Evolutionary conservation across 805 yeast genomes (phyloP), one percentile per base, ranked within the genome.

Genomic region (Hanseniaspora thailandica): DNA sequence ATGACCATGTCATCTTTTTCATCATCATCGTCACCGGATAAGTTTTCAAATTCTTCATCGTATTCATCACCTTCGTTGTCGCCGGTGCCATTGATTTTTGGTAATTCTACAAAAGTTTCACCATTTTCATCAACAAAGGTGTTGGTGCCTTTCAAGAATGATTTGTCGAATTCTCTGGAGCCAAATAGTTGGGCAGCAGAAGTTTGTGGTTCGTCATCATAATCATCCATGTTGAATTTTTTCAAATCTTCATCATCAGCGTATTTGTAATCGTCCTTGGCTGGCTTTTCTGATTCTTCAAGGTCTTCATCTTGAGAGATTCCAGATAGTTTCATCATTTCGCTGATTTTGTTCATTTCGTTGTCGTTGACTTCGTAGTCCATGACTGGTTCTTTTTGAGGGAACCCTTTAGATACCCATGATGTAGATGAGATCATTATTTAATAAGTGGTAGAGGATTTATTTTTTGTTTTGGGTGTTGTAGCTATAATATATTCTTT

Each of bases 371-470:
- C 71, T 59, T 86, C 95, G 62, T 87, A 88, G 63, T 84, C 78
- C 46, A 41, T 35, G 62, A 80, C 86, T 5, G 98, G 97, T 64
- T 82, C 86, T 67, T 89, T 97, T 36, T 94, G 78, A 28, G 98
- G 94, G 67, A 76, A 84, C 5, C 98, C 98, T 62, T 96, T 79
- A 47, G 97, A 97, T 23, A 90, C 96, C 97, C 98, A 93, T 49
- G 82, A 72, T 47, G 93, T 81, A 26, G 97, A 84, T 38, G 98
- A 87, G 58, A 90, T 83, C 96, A 89, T 88, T 33, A 19, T 45
- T 1, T 13, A 13, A 1, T 38, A 6, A 15, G 20, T 28, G 4
- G 20, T 38, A 17, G 3, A 19, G 31, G 25, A 26, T 5, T 4
- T 19, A 10, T 6, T 28, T 36, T 31, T n/a, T 38, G 51, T 13